Percentiles rank a stretch among this genome's conserved stretches.
Conservation (phyloP, 495 filamentous ascomycete species). For the Massariosphaeria phaeospora region DNA sequence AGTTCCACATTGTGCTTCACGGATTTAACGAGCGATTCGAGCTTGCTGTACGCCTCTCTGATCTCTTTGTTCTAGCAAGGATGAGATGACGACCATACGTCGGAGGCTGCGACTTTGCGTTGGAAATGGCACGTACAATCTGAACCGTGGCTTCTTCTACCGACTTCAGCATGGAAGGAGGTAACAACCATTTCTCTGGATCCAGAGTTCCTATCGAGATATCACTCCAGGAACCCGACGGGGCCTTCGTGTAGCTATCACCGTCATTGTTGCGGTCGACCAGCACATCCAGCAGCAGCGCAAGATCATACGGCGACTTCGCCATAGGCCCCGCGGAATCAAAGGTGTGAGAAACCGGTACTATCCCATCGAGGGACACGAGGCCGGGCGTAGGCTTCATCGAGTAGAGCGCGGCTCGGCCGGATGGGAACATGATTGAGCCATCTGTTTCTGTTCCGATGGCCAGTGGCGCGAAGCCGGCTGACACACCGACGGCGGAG, state of each 20-base stretch:
- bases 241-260: neutral
- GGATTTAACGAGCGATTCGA: neutral
- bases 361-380: neutral
- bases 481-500: constrained; percentile 9
- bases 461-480: constrained; percentile 8
- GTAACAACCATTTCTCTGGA: neutral
- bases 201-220: neutral
- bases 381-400: constrained; percentile 1
- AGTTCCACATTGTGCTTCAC: neutral
- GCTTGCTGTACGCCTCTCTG: too few species aligned
- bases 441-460: constrained; percentile 14
- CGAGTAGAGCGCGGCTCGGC: constrained; percentile 6
- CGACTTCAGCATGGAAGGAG: neutral
- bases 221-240: neutral
- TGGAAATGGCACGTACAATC: neutral
- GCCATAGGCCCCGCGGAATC: constrained; percentile 42
- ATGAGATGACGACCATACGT: too few species aligned
- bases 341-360: constrained; percentile 24
- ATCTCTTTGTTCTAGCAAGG: too few species aligned
- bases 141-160: neutral
- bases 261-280: neutral
- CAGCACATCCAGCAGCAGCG: constrained; percentile 30
- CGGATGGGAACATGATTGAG: neutral
- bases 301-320: constrained; percentile 35
- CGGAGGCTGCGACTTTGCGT: too few species aligned